Evolutionary conservation across 2,329 filamentous ascomycete genomes (phyloP), one percentile per base, ranked within the genome.

Genomic region (Ceratocystis eucalypticola): DNA sequence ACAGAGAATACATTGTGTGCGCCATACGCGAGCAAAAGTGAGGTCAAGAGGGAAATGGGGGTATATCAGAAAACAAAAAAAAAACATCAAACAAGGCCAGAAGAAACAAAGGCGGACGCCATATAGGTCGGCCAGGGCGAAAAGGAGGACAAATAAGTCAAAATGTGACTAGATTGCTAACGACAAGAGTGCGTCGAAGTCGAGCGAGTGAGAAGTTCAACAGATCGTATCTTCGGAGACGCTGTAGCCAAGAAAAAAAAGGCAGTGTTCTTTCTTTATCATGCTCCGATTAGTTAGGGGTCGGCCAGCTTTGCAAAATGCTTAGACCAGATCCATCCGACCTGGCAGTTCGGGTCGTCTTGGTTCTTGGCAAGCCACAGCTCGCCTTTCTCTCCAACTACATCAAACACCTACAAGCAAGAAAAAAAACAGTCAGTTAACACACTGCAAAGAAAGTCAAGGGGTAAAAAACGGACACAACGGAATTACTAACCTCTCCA

Each of bases 321-420:
- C 76, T 96, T 96, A 72, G 92, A 96, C 94, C 94, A 99, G 72
- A 99, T 96, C 94, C 94, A 99, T 64, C 94, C 94, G 44, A 97
- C 86, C 70, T 86, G 82, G 70, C 88, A 83, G 10, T 79, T 81
- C 1, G 85, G 79, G 75, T 99, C 94, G 73, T 99, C 94, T 77
- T 99, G 94, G 74, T 99, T 99, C 75, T 91, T 91, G 65, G 94
- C 94, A 67, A 99, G 84, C 94, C 94, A 99, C 62, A 97, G 82
- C 78, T 99, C 94, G 69, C 94, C 94, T 75, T 96, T 96, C 76
- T 96, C 92, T 37, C 88, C 94, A 73, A 99, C 91, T 65, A 99
- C 88, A 77, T 93, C 89, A 72, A 93, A 93, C 69, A 93, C 89
- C 83, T 88, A 66, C 8, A 25, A 22, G 50, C 5, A 25, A 28